Conservation (phyloP, 306 rosid species). For the Rubus idaeus region DNA sequence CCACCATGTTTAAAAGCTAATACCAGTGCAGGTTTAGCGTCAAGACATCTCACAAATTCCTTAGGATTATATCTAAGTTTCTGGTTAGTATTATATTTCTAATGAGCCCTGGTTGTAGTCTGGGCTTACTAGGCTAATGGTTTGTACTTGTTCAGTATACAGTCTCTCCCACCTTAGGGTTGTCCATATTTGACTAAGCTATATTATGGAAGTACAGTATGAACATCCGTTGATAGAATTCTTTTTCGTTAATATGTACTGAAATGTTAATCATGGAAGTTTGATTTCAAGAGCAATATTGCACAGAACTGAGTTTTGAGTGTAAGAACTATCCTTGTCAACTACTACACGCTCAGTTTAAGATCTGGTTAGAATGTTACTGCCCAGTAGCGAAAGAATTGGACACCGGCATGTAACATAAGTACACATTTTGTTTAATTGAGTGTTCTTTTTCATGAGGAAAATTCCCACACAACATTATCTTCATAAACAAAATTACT, state of each 20-base stretch:
- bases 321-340: neutral
- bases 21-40: neutral
- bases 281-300: neutral
- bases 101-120: conserved; percentile 1
- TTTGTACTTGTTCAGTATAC: neutral
- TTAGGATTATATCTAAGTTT: neutral
- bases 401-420: neutral
- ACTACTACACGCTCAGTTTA: neutral
- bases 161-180: conserved; percentile 1
- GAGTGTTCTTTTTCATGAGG: conserved; percentile 21
- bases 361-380: neutral
- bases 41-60: conserved; percentile 6
- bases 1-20: conserved; percentile 3
- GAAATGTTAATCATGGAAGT: conserved; percentile 5
- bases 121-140: conserved; percentile 11
- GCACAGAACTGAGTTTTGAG: neutral
- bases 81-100: neutral
- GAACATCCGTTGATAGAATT: neutral
- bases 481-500: conserved; percentile 27
- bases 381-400: conserved; percentile 6
- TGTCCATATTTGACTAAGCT: conserved; percentile 13
- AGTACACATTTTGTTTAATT: conserved; percentile 12
- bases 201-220: conserved; percentile 6
- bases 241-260: neutral
- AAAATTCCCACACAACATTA: conserved; percentile 14